Evolutionary conservation across 352 stramenopile genomes (phyloP).

Genomic region (Phytopythium chamaehyphon): DNA sequence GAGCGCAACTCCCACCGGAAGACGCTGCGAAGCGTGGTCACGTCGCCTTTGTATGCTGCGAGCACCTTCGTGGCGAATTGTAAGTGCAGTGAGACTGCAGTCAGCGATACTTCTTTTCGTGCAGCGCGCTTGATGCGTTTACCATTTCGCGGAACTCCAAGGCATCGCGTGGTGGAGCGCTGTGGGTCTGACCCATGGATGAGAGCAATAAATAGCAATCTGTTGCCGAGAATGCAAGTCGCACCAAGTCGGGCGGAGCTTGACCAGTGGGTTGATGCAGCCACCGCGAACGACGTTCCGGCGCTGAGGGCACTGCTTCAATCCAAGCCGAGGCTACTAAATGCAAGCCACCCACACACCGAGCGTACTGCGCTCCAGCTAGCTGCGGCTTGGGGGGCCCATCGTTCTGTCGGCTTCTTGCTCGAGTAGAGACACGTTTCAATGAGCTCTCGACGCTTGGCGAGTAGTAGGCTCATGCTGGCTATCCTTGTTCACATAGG

Average conservation of each 20-base stretch:
- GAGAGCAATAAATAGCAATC: slow-evolving; percentile 3
- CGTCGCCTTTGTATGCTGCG: slow-evolving; percentile 46
- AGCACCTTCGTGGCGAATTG: slow-evolving; percentile 30
- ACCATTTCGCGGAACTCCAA: slow-evolving; percentile 57
- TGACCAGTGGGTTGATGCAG: not conserved
- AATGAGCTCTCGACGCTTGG: too few relatives aligned
- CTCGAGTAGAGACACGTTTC: slow-evolving; percentile 7
- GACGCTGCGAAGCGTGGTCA: slow-evolving; percentile 29
- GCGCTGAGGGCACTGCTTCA: not conserved
- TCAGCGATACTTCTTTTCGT: too few relatives aligned
- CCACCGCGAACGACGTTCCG: slow-evolving; percentile 1
- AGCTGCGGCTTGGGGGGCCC: slow-evolving; percentile 11
- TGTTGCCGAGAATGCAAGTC: not conserved
- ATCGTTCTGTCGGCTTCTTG: slow-evolving; percentile 6
- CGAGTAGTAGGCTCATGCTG: too few relatives aligned
- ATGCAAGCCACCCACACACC: slow-evolving; percentile 2
- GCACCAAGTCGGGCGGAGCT: not conserved
- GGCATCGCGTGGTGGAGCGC: slow-evolving; percentile 43
- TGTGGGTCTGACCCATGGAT: slow-evolving; percentile 55
- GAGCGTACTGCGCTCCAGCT: slow-evolving; percentile 14
- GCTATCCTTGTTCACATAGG: too few relatives aligned
- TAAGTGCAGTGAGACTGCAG: too few relatives aligned
- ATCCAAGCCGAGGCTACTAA: not conserved
- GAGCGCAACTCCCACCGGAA: slow-evolving; percentile 42
- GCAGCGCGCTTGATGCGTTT: not conserved